A percentile compares a stretch with the other conserved stretches of the same genome.
phyloP scores from a whole-genome alignment of 306 rosid genomes.

The Abrus pulchellus region DNA sequence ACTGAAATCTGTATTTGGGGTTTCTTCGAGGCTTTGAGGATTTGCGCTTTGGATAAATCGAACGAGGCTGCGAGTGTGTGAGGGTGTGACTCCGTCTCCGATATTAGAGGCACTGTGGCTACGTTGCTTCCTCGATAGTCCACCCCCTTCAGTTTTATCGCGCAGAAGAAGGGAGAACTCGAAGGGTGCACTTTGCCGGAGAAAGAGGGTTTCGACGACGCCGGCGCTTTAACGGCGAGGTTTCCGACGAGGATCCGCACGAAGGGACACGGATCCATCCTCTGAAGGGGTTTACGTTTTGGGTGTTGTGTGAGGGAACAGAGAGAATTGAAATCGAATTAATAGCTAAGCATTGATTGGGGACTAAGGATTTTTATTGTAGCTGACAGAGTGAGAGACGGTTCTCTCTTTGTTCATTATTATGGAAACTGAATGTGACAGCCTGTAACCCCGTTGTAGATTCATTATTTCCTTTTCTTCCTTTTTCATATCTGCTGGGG shows the following conservation, averaged over 20 bases:
- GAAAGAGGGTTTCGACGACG: constrained; percentile 58
- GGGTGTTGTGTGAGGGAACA: background rate
- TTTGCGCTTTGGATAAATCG: constrained; percentile 62
- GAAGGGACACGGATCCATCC: constrained; percentile 83
- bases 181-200: constrained; percentile 69
- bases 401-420: background rate
- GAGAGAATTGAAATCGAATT: background rate
- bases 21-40: constrained; percentile 46
- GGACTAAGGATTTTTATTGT: background rate
- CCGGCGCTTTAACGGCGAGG: constrained; percentile 67
- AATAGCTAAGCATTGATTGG: background rate
- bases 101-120: constrained; percentile 57
- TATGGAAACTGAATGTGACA: constrained; percentile 47
- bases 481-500: background rate
- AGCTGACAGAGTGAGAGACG: constrained; percentile 19
- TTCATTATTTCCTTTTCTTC: background rate
- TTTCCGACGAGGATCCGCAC: constrained; percentile 81
- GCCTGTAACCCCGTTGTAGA: constrained; percentile 48
- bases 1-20: constrained; percentile 56
- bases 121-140: constrained; percentile 40
- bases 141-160: constrained; percentile 57
- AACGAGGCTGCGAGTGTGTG: constrained; percentile 67
- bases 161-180: constrained; percentile 67
- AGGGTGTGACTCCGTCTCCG: constrained; percentile 33
- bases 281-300: too few relatives aligned